These are phyloP conservation scores for Penicillium hesseltinei DNA, from an alignment of 2,329 filamentous ascomycete species.

Conservation along the genomic window DNA sequence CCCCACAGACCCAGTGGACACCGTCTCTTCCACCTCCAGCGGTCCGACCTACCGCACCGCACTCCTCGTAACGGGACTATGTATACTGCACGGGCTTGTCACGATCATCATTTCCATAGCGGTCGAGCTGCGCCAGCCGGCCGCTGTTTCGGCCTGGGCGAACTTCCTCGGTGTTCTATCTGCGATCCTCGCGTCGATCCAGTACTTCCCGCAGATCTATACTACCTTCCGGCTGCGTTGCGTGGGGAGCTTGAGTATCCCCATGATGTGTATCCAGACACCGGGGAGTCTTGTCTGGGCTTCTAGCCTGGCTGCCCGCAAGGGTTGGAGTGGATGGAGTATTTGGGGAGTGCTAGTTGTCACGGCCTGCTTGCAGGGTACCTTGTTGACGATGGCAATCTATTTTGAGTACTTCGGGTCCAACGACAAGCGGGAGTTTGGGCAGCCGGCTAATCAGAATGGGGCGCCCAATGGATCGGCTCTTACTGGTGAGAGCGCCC, in stretches of 20 bases:
- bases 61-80: slow-evolving; percentile 68
- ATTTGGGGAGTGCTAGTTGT: slow-evolving; percentile 91
- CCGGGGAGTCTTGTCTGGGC: slow-evolving; percentile 90
- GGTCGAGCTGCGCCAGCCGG: slow-evolving; percentile 62
- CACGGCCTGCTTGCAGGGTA: slow-evolving; percentile 80
- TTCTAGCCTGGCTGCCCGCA: slow-evolving; percentile 72
- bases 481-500: slow-evolving; percentile 9
- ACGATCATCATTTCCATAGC: slow-evolving; percentile 63
- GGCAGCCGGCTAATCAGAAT: slow-evolving; percentile 23
- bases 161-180: slow-evolving; percentile 79
- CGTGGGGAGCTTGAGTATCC: slow-evolving; percentile 86
- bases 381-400: slow-evolving; percentile 75
- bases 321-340: slow-evolving; percentile 86
- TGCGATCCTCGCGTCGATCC: slow-evolving; percentile 74
- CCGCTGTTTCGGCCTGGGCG: slow-evolving; percentile 72
- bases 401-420: slow-evolving; percentile 58
- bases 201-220: slow-evolving; percentile 94
- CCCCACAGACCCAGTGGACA: slow-evolving; percentile 45
- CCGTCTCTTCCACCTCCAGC: slow-evolving; percentile 41
- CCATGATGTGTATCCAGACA: slow-evolving; percentile 98
- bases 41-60: slow-evolving; percentile 75
- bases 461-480: slow-evolving; percentile 9
- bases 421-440: slow-evolving; percentile 43
- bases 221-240: slow-evolving; percentile 84
- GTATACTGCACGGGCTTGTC: slow-evolving; percentile 71